phyloP scores from a whole-genome alignment of 345 rosid genomes.

The Lagerstroemia speciosa region DNA sequence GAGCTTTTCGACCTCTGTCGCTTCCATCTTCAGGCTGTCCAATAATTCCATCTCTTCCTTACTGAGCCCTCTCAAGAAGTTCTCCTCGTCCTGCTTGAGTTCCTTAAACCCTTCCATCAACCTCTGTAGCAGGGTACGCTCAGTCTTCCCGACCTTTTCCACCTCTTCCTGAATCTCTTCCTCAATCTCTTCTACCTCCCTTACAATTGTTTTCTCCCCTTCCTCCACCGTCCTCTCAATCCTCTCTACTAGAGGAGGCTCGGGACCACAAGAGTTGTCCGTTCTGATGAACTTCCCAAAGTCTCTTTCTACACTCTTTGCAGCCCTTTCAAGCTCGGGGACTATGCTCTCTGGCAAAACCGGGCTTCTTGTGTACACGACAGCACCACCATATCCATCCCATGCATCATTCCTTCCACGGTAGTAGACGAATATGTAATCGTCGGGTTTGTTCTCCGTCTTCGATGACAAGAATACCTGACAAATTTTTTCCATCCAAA shows the following conservation, averaged over 20 bases:
- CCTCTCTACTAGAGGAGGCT: conserved; percentile 86
- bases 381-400: conserved; percentile 98
- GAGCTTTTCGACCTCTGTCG: conserved; percentile 66
- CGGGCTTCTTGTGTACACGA: conserved; percentile 79
- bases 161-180: too few species aligned
- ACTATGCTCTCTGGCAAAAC: conserved; percentile 60
- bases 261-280: conserved; percentile 77
- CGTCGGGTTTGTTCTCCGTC: conserved; percentile 58
- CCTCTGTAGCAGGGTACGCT: conserved; percentile 63
- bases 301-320: conserved; percentile 73
- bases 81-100: conserved; percentile 58
- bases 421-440: conserved; percentile 79
- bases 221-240: conserved; percentile 83
- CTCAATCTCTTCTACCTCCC: conserved; percentile 63
- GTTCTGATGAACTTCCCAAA: conserved; percentile 61
- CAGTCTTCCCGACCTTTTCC: too few species aligned
- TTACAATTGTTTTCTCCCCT: conserved; percentile 59
- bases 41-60: conserved; percentile 77
- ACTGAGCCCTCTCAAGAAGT: conserved; percentile 46
- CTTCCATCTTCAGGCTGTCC: conserved; percentile 70
- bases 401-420: conserved; percentile 89
- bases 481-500: not conserved
- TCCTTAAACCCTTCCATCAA: conserved; percentile 66
- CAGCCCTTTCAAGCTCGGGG: conserved; percentile 77
- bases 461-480: conserved; percentile 86